A percentile compares a stretch with the other conserved stretches of the same genome.
phyloP scores from a whole-genome alignment of 225 moss, liverwort and hornwort genomes.

The Sphagnum contortum region DNA sequence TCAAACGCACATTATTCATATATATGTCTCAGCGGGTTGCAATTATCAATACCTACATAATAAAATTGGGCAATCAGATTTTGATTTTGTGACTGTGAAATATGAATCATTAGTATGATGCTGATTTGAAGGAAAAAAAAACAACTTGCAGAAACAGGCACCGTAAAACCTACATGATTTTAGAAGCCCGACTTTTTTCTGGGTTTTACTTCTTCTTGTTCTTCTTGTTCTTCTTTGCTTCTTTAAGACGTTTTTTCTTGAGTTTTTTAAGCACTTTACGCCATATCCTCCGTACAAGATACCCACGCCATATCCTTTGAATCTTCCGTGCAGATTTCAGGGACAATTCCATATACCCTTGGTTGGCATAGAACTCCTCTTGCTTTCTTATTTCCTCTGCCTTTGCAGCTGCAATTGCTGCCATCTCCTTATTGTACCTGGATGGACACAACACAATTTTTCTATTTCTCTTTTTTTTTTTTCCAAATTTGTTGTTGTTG shows the following conservation, averaged over 20 bases:
- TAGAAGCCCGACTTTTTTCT: too few species aligned
- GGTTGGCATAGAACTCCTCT: conserved; percentile 67
- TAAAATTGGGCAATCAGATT: too few species aligned
- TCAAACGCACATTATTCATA: too few species aligned
- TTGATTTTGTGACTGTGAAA: too few species aligned
- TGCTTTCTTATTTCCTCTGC: conserved; percentile 33
- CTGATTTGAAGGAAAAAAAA: too few species aligned
- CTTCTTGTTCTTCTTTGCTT: conserved; percentile 47
- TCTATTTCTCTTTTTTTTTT: too few species aligned
- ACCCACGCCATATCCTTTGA: conserved; percentile 80
- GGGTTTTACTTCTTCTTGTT: conserved; percentile 17
- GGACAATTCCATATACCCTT: conserved; percentile 57
- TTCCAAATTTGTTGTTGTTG: too few species aligned
- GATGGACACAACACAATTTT: neutral
- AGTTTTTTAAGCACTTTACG: conserved; percentile 47
- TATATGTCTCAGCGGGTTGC: too few species aligned
- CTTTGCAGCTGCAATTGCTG: conserved; percentile 27
- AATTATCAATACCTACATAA: too few species aligned
- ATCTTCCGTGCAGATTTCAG: conserved; percentile 54
- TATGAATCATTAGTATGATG: too few species aligned
- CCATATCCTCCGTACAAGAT: conserved; percentile 48
- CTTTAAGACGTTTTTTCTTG: conserved; percentile 35
- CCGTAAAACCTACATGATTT: conserved; percentile 19
- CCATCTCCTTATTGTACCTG: conserved; percentile 60
- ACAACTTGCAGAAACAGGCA: too few species aligned